Percentiles rank a stretch among this genome's conserved stretches.
Evolutionary conservation across 805 yeast genomes (phyloP).

Genomic region (Candida sakaeoensis): DNA sequence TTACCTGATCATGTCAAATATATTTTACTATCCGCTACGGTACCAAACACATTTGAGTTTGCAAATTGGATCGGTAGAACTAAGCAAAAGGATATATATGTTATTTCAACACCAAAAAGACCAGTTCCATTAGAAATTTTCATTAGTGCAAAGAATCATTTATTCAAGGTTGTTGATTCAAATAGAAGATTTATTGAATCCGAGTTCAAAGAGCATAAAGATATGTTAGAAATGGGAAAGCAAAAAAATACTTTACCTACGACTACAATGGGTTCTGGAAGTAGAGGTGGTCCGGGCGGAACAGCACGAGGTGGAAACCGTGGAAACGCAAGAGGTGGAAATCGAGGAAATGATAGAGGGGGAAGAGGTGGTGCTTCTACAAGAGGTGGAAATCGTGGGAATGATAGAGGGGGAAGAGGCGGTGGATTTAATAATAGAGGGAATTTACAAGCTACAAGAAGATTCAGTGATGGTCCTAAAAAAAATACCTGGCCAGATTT

Average conservation of each 20-base stretch:
- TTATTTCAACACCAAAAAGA: conserved; percentile 91
- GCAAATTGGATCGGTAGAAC: conserved; percentile 99
- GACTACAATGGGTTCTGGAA: conserved; percentile 35
- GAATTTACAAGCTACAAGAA: conserved; percentile 27
- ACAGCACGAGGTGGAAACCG: conserved; percentile 43
- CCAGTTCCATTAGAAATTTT: conserved; percentile 92
- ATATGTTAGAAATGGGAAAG: conserved; percentile 34
- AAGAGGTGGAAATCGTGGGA: conserved; percentile 32
- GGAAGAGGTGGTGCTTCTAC: conserved; percentile 33
- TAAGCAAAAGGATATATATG: conserved; percentile 91
- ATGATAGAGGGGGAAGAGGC: conserved; percentile 24
- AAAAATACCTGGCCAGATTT: conserved; percentile 75
- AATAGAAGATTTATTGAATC: conserved; percentile 58
- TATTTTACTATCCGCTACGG: conserved; percentile 90
- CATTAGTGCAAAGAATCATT: conserved; percentile 74
- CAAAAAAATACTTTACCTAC: conserved; percentile 33
- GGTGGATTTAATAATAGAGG: conserved; percentile 19
- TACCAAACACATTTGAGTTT: conserved; percentile 96
- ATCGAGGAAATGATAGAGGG: conserved; percentile 19
- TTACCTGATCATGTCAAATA: conserved; percentile 94
- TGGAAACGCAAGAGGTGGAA: conserved; percentile 28
- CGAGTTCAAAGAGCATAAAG: conserved; percentile 61
- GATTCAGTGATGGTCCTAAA: conserved; percentile 58
- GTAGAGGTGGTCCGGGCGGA: conserved; percentile 42
- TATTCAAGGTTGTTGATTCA: conserved; percentile 71